Base-by-base conservation (phyloP, 2,329 filamentous ascomycete genomes). In the Colletotrichum godetiae region DNA sequence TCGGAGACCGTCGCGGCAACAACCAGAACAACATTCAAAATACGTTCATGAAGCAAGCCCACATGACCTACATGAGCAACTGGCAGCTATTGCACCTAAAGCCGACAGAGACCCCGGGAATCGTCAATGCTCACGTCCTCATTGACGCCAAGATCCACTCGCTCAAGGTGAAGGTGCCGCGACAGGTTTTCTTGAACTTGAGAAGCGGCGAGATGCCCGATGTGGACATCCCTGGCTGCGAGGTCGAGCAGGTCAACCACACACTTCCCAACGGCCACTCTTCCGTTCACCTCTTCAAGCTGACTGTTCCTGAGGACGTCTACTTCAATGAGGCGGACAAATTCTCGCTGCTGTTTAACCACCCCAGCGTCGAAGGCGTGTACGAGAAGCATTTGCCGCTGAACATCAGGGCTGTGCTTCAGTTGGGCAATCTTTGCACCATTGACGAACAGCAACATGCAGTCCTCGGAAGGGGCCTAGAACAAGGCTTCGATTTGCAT, bases 351-450 rank as follows among this genome's bases (percentile, higher is more conserved):
- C 86, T 98, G 1, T 96, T 98, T 85, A 95, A 96, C 75, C 95
- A 99, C 80, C 91, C 95, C 0, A 98, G 95, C 81, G 94, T 99
- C 1, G 97, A 99, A 82, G 97, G 97, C 35, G 95, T 99, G 15
- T 99, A 99, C 79, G 97, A 99, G 84, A 96, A 93, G 78, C 93
- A 98, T 76, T 88, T 99, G 1, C 95, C 97, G 1, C 87, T 98
- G 6, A 94, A 94, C 75, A 90, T 97, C 60, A 91, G 96, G 53
- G 97, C 96, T 4, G 90, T 99, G 37, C 89, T 99, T 11, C 94
- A 97, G 77, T 87, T 99, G 1, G 97, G 97, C 55, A 98, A 94
- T 78, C 87, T 94, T 35, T 99, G 97, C 81, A 97, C 95, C 2
- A 97, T 99, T 76, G 97, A 99, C 78, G 94, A 98, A 78, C 92